Evolutionary conservation across 176 grass and related monocot genomes (phyloP), one percentile per base, ranked within the genome.

Genomic region (Oryza brachyantha): DNA sequence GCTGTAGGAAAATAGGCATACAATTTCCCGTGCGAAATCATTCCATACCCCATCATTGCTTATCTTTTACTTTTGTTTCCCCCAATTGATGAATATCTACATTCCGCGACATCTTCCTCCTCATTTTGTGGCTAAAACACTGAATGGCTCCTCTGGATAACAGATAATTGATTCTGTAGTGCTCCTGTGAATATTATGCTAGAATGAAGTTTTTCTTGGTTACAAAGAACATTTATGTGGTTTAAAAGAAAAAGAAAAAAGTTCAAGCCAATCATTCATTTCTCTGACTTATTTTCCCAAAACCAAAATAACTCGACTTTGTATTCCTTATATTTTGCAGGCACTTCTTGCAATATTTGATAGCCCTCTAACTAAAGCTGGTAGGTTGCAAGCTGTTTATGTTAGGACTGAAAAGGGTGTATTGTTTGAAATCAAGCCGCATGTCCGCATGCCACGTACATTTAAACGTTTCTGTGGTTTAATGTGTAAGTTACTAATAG

Each of bases 321-420:
- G 21, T 31, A 28, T 64, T 14, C 2, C 22, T 74, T 86, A 61
- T 76, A 41, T 85, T 59, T 35, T 78, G 64, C 54, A 98, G 95
- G 90, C 96, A 65, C 81, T 95, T 68, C 90, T 95, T 61, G 96
- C 96, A 58, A 95, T 98, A 89, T 95, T 98, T 74, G 92, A 98
- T 85, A 98, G 96, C 40, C 96, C 96, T 27, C 71, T 98, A 60
- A 94, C 87, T 69, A 98, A 98, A 75, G 92, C 92, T 87, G 92
- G 94, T 59, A 93, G 92, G 76, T 74, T 95, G 74, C 88, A 98
- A 75, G 96, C 96, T 79, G 90, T 98, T 84, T 94, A 93, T 81
- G 92, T 98, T 48, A 93, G 71, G 84, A 98, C 92, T 40, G 96
- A 94, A 79, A 98, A 94, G 57, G 92, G 96, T 29, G 96, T 93